phyloP scores from a whole-genome alignment of 1,284 basidiomycete species.

The Boletus albobrunnescens region DNA sequence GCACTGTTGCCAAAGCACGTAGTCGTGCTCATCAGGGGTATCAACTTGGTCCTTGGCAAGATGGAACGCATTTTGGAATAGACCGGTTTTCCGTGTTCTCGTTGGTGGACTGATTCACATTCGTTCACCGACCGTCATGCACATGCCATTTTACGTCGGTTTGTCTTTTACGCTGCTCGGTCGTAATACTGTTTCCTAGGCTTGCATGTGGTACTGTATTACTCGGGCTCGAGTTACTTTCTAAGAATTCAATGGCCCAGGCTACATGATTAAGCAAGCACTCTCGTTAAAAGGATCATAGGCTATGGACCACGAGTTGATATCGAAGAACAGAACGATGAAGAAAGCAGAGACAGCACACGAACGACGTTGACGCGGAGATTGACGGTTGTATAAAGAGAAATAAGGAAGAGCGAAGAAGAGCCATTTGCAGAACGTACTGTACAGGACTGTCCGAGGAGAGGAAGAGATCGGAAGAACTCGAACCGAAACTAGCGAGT shows the following conservation, averaged over 20 bases:
- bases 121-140: background rate
- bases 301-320: constrained; percentile 10
- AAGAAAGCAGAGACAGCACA: constrained; percentile 10
- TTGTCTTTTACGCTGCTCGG: background rate
- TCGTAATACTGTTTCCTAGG: no score
- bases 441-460: constrained; percentile 23
- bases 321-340: background rate
- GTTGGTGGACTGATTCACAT: background rate
- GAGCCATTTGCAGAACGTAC: constrained; percentile 19
- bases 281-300: constrained; percentile 17
- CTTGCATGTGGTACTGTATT: background rate
- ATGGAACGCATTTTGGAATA: constrained; percentile 59
- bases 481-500: constrained; percentile 5
- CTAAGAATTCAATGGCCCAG: constrained; percentile 3
- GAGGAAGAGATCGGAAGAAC: background rate
- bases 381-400: constrained; percentile 28
- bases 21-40: constrained; percentile 52
- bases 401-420: constrained; percentile 30
- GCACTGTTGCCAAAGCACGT: constrained; percentile 55
- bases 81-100: background rate
- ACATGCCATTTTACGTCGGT: background rate
- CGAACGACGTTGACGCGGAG: constrained; percentile 6
- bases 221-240: background rate
- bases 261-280: constrained; percentile 20
- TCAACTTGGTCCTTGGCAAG: constrained; percentile 57